Evolutionary conservation across 2,329 filamentous ascomycete genomes (phyloP), one percentile per base, ranked within the genome.

Genomic region (Colletotrichum horii): DNA sequence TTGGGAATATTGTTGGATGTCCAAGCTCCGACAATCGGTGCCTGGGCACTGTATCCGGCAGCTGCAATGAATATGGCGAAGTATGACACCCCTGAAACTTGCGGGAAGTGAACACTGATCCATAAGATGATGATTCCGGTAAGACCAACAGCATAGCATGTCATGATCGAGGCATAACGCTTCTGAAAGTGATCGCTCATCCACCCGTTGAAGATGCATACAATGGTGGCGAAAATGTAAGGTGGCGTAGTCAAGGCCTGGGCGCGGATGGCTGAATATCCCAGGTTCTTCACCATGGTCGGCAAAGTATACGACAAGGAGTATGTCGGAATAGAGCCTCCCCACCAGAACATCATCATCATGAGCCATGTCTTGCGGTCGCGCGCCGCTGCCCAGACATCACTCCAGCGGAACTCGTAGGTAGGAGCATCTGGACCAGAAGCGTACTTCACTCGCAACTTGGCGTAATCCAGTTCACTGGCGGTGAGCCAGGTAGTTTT

Each of bases 141-240:
- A 24, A 78, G 76, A 16, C 78, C 79, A 4, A 80, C 43, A 3
- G 58, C 34, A 70, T 80, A 79, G 74, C 77, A 76, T 34, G 28
- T 38, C 77, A 80, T 76, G 55, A 80, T 74, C 30, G 70, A 76
- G 24, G 22, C 7, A 38, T 60, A 77, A 52, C 78, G 78, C 30
- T 72, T 79, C 83, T 86, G 74, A 77, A 84, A 38, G 79, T 85
- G 67, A 80, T 87, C 62, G 80, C 83, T 72, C 84, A 85, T 73
- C 82, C 84, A 26, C 81, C 83, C 14, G 58, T 76, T 77, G 75
- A 67, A 80, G 79, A 81, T 3, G 79, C 84, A 16, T 78, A 84
- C 24, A 77, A 82, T 65, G 79, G 83, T 77, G 82, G 86, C 73
- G 22, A 88, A 88, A 69, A 87, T 85, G 65, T 88, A 88, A 75